Evolutionary conservation across 257 asterid species (phyloP).

Genomic region (Henckelia pumila): DNA sequence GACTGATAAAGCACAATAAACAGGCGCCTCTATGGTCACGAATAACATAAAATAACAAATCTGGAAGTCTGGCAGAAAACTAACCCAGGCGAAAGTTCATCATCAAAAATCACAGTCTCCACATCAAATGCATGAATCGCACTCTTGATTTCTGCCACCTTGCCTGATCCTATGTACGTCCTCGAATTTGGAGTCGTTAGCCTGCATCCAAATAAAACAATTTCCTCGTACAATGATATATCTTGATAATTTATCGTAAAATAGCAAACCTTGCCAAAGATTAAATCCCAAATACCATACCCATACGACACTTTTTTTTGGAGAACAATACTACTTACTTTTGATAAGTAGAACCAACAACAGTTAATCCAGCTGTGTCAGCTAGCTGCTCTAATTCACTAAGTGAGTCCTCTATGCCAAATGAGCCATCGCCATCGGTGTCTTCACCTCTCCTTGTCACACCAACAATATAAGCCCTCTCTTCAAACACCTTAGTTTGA

Average conservation of each 20-base stretch:
- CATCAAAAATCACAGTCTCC: conserved; percentile 92
- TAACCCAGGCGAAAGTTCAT: conserved; percentile 96
- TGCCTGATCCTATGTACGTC: conserved; percentile 96
- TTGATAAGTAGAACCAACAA: conserved; percentile 89
- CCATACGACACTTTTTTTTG: too few species aligned
- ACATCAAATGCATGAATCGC: conserved; percentile 81
- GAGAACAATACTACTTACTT: conserved; percentile 64
- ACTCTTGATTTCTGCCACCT: conserved; percentile 86
- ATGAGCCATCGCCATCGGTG: conserved; percentile 46
- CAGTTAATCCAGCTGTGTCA: conserved; percentile 88
- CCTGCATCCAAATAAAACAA: conserved; percentile 46
- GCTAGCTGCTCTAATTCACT: conserved; percentile 89
- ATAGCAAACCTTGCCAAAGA: background rate
- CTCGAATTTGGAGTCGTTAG: conserved; percentile 76
- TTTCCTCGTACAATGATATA: conserved; percentile 15
- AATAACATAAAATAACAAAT: conserved; percentile 6
- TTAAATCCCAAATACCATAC: conserved; percentile 8
- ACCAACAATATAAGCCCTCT: conserved; percentile 86
- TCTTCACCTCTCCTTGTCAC: conserved; percentile 77
- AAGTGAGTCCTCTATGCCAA: conserved; percentile 83
- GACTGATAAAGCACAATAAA: background rate
- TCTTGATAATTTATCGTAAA: conserved; percentile 1
- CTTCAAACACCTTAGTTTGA: conserved; percentile 69
- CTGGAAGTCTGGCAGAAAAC: conserved; percentile 29
- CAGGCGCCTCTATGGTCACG: background rate